Evolutionary conservation across 352 stramenopile genomes (phyloP).

Genomic region (Phytophthora crassamura): DNA sequence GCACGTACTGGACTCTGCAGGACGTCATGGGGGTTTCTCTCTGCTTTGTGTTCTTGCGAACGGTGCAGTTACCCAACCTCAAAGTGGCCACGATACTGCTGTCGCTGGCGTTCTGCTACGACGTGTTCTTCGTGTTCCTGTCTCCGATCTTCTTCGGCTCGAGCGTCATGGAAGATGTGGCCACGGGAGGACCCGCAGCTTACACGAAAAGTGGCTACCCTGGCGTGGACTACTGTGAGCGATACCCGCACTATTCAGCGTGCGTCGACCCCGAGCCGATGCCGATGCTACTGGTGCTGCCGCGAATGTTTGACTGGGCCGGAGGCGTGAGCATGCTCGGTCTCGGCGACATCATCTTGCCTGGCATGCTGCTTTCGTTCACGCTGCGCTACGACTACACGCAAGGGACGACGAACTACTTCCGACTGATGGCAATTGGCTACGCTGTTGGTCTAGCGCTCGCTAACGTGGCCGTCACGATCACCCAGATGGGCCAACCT

Average conservation of each 20-base stretch:
- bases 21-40: conserved; percentile 93
- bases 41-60: conserved; percentile 93
- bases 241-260: conserved; percentile 61
- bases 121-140: conserved; percentile 97
- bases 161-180: conserved; percentile 95
- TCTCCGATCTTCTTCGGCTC: conserved; percentile 89
- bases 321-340: conserved; percentile 94
- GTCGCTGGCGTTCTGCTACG: conserved; percentile 93
- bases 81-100: conserved; percentile 92
- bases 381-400: conserved; percentile 92
- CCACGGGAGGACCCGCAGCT: conserved; percentile 84
- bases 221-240: conserved; percentile 78
- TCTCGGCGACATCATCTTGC: conserved; percentile 96
- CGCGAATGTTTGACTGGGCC: conserved; percentile 91
- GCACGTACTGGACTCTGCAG: conserved; percentile 88
- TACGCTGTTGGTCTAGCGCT: conserved; percentile 94
- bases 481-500: conserved; percentile 95
- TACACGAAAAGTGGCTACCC: conserved; percentile 74
- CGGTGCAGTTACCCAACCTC: conserved; percentile 92
- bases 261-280: conserved; percentile 88
- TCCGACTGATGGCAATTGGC: conserved; percentile 84
- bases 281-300: conserved; percentile 96
- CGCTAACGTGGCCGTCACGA: conserved; percentile 93
- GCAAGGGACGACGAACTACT: conserved; percentile 76
- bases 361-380: conserved; percentile 94